phyloP scores from a whole-genome alignment of 164 flowering plant species.

The Magnolia sinica region DNA sequence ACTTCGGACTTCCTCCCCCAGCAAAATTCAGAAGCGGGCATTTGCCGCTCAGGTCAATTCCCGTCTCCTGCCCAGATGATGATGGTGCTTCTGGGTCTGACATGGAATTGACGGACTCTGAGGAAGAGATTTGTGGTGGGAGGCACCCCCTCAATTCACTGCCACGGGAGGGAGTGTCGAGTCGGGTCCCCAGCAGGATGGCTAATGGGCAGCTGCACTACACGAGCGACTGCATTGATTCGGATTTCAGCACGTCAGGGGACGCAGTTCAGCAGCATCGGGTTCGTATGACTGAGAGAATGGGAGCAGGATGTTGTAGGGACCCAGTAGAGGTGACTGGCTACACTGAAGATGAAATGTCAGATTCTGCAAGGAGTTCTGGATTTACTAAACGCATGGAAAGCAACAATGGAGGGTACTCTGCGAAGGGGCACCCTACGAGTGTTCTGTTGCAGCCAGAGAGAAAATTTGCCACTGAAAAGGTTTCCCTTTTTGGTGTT shows the following conservation, averaged over 20 bases:
- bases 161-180: slow-evolving; percentile 33
- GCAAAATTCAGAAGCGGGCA: slow-evolving; percentile 65
- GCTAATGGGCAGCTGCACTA: slow-evolving; percentile 16
- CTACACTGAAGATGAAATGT: slow-evolving; percentile 60
- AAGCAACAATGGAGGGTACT: slow-evolving; percentile 30
- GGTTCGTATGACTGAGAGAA: slow-evolving; percentile 14
- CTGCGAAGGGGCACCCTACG: slow-evolving; percentile 52
- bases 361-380: slow-evolving; percentile 78
- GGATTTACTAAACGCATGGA: slow-evolving; percentile 50
- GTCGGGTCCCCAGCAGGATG: slow-evolving; percentile 15
- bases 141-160: slow-evolving; percentile 54
- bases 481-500: slow-evolving; percentile 25
- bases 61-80: slow-evolving; percentile 27
- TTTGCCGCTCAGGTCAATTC: slow-evolving; percentile 41
- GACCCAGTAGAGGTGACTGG: slow-evolving; percentile 32
- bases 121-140: slow-evolving; percentile 57
- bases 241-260: slow-evolving; percentile 35
- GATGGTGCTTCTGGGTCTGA: slow-evolving; percentile 62
- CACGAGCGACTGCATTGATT: slow-evolving; percentile 22
- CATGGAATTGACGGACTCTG: slow-evolving; percentile 57
- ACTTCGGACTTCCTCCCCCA: slow-evolving; percentile 60
- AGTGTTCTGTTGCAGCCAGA: slow-evolving; percentile 40
- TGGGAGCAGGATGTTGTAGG: slow-evolving; percentile 28
- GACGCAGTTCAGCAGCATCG: slow-evolving; percentile 16
- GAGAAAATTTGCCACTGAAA: slow-evolving; percentile 24